Base-by-base conservation (phyloP, 345 rosid species). In the Pelargonium nanum region DNA sequence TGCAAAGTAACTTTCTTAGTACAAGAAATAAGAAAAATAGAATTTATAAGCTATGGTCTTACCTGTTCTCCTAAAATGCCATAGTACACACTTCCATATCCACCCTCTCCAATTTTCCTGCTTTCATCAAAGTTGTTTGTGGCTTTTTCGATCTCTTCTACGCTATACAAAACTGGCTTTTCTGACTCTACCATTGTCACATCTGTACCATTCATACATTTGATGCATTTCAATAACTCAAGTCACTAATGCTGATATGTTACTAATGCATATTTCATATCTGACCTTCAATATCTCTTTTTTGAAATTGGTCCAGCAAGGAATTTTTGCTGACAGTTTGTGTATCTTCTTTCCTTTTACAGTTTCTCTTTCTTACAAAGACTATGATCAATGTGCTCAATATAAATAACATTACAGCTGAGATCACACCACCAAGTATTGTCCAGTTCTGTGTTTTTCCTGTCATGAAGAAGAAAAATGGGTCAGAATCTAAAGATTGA, bases 81-180 rank as follows among this genome's bases (percentile, higher is more conserved):
- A 57, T 61, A 4, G 30, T 62, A 73, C 44, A 77, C 81, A 15
- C 71, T 65, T 13, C 81, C 75, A 65, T 74, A 59, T 30, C 76
- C 78, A 23, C 78, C 76, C 45, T 68, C 58, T 26, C 76, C 74
- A 60, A 74, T 71, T 63, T 65, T 74, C 55, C 59, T 63, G 65
- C 58, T 65, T 20, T 60, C 72, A 1, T 77, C 50, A 12, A 71
- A 77, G 60, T 71, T 61, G 55, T 24, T 56, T 25, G 81, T 68
- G 17, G 63, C 74, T 61, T 60, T 66, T 19, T 65, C 51, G 15
- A 74, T 69, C 65, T 78, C 76, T 62, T 63, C 67, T 61, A 60
- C 24, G 22, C 60, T 57, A 53, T 71, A 68, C 8, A 52, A 24
- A 15, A 61, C 60, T 17, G 67, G 65, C 25, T 65, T 63, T 51